Conservation (phyloP, 23 red algal genomes). For the Porphyridium purpureum region DNA sequence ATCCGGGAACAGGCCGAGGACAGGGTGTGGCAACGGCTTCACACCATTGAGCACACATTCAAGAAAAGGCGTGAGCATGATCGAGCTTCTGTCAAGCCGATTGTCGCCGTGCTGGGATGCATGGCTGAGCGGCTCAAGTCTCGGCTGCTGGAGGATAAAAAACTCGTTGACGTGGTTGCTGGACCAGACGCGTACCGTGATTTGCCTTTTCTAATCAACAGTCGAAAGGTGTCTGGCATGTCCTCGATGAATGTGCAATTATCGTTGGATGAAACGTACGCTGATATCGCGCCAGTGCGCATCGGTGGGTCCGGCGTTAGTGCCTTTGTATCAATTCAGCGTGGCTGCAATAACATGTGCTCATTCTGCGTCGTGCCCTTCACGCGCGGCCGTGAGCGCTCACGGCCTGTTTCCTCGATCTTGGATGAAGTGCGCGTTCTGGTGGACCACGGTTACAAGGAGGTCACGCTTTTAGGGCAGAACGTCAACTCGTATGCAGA, state of each 20-base stretch:
- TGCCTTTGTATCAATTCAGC: constrained; percentile 31
- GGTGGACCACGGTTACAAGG: constrained; percentile 14
- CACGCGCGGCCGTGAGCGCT: constrained; percentile 26
- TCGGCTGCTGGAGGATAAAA: constrained; percentile 6
- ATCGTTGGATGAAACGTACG: constrained; percentile 51
- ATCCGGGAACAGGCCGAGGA: constrained; percentile 46
- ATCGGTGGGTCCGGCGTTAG: not conserved
- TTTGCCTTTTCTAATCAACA: constrained; percentile 15
- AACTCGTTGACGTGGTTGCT: constrained; percentile 34
- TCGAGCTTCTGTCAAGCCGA: not conserved
- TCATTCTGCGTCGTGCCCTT: constrained; percentile 46
- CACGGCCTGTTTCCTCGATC: constrained; percentile 6
- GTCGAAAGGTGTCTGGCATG: not conserved
- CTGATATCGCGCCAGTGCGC: constrained; percentile 22
- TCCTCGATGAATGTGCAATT: constrained; percentile 26
- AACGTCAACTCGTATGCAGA: constrained; percentile 47
- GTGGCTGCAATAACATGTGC: constrained; percentile 36
- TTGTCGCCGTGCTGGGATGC: constrained; percentile 27
- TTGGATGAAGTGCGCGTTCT: constrained; percentile 19
- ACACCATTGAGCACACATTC: not conserved
- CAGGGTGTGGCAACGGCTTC: constrained; percentile 11
- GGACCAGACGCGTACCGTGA: constrained; percentile 53
- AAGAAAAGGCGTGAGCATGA: not conserved
- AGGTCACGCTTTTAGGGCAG: constrained; percentile 51
- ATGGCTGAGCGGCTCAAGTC: constrained; percentile 55